Evolutionary conservation across 495 filamentous ascomycete species (phyloP).

Genomic region (Cenococcum geophilum): DNA sequence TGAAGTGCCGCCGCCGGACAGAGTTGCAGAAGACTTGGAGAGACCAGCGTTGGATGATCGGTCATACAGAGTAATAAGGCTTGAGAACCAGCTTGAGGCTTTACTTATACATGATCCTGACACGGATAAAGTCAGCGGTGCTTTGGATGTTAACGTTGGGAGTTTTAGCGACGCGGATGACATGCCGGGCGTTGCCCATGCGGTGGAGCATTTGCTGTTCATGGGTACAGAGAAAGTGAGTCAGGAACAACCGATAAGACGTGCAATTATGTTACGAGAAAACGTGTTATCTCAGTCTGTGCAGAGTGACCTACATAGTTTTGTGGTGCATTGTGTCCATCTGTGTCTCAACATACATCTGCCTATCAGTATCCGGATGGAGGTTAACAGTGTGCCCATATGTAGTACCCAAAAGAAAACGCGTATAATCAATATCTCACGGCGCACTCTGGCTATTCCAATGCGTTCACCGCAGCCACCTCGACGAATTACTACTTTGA

Average conservation of each 20-base stretch:
- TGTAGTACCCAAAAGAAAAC: slow-evolving; percentile 82
- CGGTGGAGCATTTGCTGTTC: slow-evolving; percentile 88
- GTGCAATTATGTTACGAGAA: background rate
- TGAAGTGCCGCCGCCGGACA: slow-evolving; percentile 51
- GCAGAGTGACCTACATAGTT: background rate
- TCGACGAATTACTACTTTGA: slow-evolving; percentile 99
- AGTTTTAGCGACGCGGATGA: slow-evolving; percentile 87
- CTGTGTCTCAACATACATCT: background rate
- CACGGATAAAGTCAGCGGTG: slow-evolving; percentile 93
- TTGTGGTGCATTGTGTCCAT: background rate
- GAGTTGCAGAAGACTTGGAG: slow-evolving; percentile 75
- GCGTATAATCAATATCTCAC: slow-evolving; percentile 91
- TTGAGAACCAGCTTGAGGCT: slow-evolving; percentile 88
- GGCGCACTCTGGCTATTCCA: slow-evolving; percentile 81
- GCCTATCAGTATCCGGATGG: slow-evolving; percentile 30
- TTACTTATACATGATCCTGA: slow-evolving; percentile 90
- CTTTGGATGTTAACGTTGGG: slow-evolving; percentile 91
- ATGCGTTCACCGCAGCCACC: slow-evolving; percentile 88
- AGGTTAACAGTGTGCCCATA: background rate
- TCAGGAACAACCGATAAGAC: background rate
- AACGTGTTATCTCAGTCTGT: background rate
- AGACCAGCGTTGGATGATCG: slow-evolving; percentile 84
- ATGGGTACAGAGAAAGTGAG: slow-evolving; percentile 95
- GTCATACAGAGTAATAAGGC: slow-evolving; percentile 76
- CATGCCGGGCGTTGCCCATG: slow-evolving; percentile 91